These are phyloP conservation scores for Spinellus fusiger DNA, from an alignment of 192 early-diverging fungal genomes.

Conservation along the genomic window DNA sequence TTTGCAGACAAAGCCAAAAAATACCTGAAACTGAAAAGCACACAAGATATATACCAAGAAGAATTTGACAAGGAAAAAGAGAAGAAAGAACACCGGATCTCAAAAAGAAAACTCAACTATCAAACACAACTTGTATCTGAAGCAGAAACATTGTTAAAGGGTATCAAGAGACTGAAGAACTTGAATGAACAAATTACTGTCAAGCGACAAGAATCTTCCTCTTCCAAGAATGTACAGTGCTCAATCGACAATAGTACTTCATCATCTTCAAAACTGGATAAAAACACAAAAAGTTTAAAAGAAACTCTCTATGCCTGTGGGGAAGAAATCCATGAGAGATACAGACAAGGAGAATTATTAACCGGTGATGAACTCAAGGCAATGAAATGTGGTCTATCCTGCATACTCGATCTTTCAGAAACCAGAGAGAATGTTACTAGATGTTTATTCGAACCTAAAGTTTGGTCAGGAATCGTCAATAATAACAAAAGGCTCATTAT, in stretches of 20 bases:
- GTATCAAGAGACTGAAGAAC: background rate
- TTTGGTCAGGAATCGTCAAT: background rate
- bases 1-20: background rate
- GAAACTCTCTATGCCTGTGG: background rate
- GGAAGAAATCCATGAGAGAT: slow-evolving; percentile 1
- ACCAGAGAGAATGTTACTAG: background rate
- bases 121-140: slow-evolving; percentile 1
- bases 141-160: slow-evolving; percentile 1
- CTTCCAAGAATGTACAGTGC: background rate
- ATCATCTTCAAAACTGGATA: background rate
- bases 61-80: background rate
- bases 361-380: background rate
- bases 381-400: background rate
- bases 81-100: background rate
- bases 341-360: background rate
- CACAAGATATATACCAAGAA: background rate
- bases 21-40: background rate
- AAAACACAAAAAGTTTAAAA: background rate
- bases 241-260: background rate
- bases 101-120: slow-evolving; percentile 1
- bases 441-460: background rate
- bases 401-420: slow-evolving; percentile 1
- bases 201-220: background rate
- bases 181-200: background rate
- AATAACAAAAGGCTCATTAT: background rate